Base-by-base conservation (phyloP, 163 green algal genomes). In the Volvox carteri region DNA sequence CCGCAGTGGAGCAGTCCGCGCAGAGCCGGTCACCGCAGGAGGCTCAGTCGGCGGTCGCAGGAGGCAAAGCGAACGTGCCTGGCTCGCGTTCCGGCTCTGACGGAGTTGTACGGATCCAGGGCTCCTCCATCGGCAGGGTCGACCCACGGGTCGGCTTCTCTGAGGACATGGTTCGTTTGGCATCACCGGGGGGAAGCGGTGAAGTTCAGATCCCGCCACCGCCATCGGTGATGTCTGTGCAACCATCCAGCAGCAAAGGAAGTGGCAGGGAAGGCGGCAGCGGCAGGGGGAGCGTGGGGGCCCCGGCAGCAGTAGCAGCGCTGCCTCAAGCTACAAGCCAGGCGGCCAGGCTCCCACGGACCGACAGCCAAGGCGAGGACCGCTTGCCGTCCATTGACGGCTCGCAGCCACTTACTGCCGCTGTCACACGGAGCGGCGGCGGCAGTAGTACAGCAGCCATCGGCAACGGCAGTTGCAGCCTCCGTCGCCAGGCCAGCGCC, bases 331-430 rank as follows among this genome's bases (percentile, higher is more conserved):
- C 25, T 11, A 28, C 60, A 30, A 35, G 23, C 54, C 54, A 65
- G 37, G 25, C 60, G 28, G 25, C 60, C 28, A 3, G 60, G 60
- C 60, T 37, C n/a, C 23, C 28, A 37, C 28, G 28, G 60, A 39
- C 60, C 14, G 60, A 72, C 60, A 72, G 60, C n/a, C 60, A 72
- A 37, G 14, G 60, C 60, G 23, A 28, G 14, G 54, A 41, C 35
- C 54, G 78, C 2, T 39, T 85, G 54, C 78, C 78, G 3, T 75
- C 78, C 54, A 75, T 85, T 6, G 78, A 85, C 56, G 52, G 78
- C 39, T 41, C 75, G 11, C 48, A 50, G 75, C 48, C 75, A 12
- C 30, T 50, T 19, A 39, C 75, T 11, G 48, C 75, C 9, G 75
- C 75, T 23, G 75, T n/a, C n/a, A 60, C n/a, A 33, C 25, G 50